Evolutionary conservation across 2,329 filamentous ascomycete genomes (phyloP).

Genomic region (Aspergillus costaricaensis): DNA sequence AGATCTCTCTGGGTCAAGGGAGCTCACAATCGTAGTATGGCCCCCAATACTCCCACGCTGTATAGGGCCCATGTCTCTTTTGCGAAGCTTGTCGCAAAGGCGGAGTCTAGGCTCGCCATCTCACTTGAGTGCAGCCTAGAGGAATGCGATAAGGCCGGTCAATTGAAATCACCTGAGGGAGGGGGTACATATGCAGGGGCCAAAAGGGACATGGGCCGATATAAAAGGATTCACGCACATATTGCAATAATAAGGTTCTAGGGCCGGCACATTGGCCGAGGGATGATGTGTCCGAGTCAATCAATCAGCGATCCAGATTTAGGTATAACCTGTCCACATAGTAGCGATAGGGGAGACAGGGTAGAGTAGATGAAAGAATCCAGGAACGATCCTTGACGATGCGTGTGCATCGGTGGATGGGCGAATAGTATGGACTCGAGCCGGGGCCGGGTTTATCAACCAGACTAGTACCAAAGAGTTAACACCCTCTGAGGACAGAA

Average conservation of each 20-base stretch:
- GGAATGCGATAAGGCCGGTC: slow-evolving; percentile 11
- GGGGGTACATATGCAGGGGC: slow-evolving; percentile 5
- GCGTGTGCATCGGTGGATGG: background rate
- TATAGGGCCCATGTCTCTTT: slow-evolving; percentile 47
- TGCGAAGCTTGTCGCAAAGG: slow-evolving; percentile 32
- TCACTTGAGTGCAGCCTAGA: slow-evolving; percentile 24
- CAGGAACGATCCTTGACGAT: background rate
- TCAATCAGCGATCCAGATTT: background rate
- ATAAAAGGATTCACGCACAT: slow-evolving; percentile 3
- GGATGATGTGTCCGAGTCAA: background rate
- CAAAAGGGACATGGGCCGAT: background rate
- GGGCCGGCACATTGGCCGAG: slow-evolving; percentile 1
- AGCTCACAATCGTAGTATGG: slow-evolving; percentile 42
- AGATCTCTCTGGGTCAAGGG: slow-evolving; percentile 24
- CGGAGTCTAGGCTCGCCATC: slow-evolving; percentile 33
- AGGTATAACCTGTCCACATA: background rate
- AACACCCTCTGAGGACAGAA: background rate
- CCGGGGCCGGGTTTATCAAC: background rate
- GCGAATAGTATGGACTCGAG: background rate
- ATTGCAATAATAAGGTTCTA: background rate
- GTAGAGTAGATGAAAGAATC: background rate
- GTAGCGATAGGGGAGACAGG: background rate
- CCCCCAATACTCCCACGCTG: slow-evolving; percentile 40
- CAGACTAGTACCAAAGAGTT: background rate
- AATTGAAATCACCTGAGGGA: slow-evolving; percentile 12